Base-by-base conservation (phyloP, 257 asterid species). In the Solanum chiquidenum region DNA sequence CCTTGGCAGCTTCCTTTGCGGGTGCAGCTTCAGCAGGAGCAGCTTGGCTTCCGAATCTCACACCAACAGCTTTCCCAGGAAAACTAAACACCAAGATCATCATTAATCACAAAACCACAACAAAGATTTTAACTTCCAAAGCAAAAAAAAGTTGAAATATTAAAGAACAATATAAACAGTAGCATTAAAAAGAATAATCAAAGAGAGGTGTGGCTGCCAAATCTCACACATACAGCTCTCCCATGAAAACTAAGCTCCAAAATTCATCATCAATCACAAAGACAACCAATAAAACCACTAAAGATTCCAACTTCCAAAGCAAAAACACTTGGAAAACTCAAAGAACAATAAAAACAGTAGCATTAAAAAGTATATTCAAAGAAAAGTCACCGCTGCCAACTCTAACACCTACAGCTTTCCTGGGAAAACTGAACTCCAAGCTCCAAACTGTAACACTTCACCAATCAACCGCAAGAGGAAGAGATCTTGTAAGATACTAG, bases 31-130 rank as follows among this genome's bases (percentile, higher is more conserved):
- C 93, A 20, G 93, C 93, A 3, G 91, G 92, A 33, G 94, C 92
- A 71, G 89, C 94, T 74, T 33, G 44, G 83, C 96, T 94, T 37
- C 94, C 95, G 25, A 95, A 21, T 80, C 91, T 92, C 27, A 96
- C 98, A 77, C 99, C 98, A n/a, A 92, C 94, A 29, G 98, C 92
- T 88, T 92, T 94, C 6, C 99, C 98, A n/a, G 96, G 99, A 85
- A 96, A 96, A 35, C 52, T 42, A 66, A 40, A 16, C 66, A 9
- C 40, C 62, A 40, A 44, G n/a, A n/a, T 9, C 35, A 42, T 42
- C n/a, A 34, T 29, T 25, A 76, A 13, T 18, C 5, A 27, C 13
- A 79, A 77, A 49, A 69, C 21, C 64, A 6, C 64, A 55, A 55
- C 23, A 35, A 74, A 35, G 31, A 74, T 21, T 9, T 9, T 2